Conservation (phyloP, 352 stramenopile species). For the Phytophthora tubulina region DNA sequence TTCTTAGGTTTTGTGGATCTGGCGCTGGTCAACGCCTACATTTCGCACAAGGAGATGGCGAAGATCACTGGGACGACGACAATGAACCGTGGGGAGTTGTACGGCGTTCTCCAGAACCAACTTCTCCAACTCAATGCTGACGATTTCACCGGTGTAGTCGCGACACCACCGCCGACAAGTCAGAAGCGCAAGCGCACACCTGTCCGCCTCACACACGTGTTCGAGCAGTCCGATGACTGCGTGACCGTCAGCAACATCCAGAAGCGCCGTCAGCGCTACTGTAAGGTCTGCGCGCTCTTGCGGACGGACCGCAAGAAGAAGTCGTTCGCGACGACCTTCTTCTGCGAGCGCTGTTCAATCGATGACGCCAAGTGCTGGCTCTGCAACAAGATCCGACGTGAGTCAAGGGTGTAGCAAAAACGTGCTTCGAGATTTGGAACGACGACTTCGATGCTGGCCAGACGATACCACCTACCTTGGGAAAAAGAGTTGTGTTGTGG, state of each 20-base stretch:
- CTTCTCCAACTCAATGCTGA: neutral
- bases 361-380: conserved; percentile 2
- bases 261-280: neutral
- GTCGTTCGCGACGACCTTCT: neutral
- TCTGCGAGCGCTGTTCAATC: conserved; percentile 1
- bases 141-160: neutral
- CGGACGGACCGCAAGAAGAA: neutral
- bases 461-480: neutral
- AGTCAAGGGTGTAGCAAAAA: neutral
- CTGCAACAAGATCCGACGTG: neutral
- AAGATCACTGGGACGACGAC: neutral
- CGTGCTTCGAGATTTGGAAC: neutral
- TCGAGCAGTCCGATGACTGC: neutral
- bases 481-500: neutral
- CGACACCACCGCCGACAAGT: neutral
- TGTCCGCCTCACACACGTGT: neutral
- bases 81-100: neutral
- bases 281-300: neutral
- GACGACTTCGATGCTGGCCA: neutral
- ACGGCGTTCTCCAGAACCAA: neutral
- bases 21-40: neutral
- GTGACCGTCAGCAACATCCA: neutral
- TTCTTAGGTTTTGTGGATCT: neutral
- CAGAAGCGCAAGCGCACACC: neutral
- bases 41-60: neutral